Conservation (phyloP, 768 basidiomycete species). For the Tremella mesenterica region DNA sequence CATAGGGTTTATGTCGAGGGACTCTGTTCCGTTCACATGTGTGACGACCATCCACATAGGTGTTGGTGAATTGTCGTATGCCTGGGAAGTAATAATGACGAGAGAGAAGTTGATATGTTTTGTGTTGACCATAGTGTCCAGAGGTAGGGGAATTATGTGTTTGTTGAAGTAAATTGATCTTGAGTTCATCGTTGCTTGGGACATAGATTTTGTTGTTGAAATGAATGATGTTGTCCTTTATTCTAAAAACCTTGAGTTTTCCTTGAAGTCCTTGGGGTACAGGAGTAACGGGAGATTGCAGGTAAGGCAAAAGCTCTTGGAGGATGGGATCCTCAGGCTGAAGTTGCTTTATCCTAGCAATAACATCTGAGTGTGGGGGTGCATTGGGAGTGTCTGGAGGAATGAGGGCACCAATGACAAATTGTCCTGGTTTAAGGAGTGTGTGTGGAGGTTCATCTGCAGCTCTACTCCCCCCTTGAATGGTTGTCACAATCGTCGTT, state of each 20-base stretch:
- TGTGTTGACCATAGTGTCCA: conserved; percentile 39
- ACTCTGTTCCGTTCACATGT: not conserved
- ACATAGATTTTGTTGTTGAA: not conserved
- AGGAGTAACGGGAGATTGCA: not conserved
- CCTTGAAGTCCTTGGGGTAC: not conserved
- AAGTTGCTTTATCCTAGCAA: not conserved
- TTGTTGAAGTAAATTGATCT: not conserved
- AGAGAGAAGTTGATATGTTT: conserved; percentile 25
- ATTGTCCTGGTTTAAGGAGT: conserved; percentile 1
- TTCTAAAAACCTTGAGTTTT: not conserved
- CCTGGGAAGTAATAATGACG: conserved; percentile 40
- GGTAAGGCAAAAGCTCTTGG: not conserved
- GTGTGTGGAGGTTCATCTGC: not conserved
- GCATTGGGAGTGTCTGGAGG: not conserved
- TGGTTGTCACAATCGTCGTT: too few relatives aligned
- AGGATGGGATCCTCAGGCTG: conserved; percentile 2
- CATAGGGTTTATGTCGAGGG: not conserved
- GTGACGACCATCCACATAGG: conserved; percentile 38
- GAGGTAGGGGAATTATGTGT: conserved; percentile 27
- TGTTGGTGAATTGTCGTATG: conserved; percentile 22
- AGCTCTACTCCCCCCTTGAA: conserved; percentile 7
- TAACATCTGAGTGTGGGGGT: not conserved
- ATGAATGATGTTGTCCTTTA: not conserved
- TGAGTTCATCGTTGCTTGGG: not conserved
- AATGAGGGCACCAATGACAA: not conserved